Evolutionary conservation across 495 filamentous ascomycete genomes (phyloP), one percentile per base, ranked within the genome.

Genomic region (Immersiella caudata): DNA sequence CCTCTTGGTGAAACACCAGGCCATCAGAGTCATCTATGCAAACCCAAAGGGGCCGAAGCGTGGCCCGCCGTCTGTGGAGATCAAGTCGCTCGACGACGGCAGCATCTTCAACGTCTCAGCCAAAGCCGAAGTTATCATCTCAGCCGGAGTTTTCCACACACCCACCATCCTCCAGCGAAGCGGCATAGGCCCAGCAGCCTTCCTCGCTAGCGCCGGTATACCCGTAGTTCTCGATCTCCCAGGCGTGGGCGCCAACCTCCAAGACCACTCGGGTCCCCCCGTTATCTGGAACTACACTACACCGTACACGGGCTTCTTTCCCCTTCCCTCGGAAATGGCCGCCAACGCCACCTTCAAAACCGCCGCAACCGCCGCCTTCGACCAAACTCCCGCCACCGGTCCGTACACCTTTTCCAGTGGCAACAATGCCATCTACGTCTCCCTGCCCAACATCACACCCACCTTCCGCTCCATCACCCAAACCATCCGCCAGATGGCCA

Each of bases 111-210:
- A 71, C 67, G 40, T 69, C 2, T 71, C 70, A 0, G 65, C 67
- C 33, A 65, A 59, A 16, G 62, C 24, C 14, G 68, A 69, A 22
- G 59, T 61, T 20, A 46, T 61, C 27, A 46, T 61, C 29, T 36
- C 59, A 3, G 59, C 59, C 2, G 59, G 59, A 8, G 65, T 46
- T 3, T 75, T 86, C 50, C 76, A 81, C 27, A 79, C 81, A 14
- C 84, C 84, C 0, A 20, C 59, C 6, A 61, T 61, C 35, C n/a
- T 61, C 16, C 59, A 61, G 29, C 27, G 59, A 2, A 61, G 59
- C 20, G 59, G 59, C 0, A n/a, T 61, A 14, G 59, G 59, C 7
- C 1, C 16, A 33, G 35, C 27, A 2, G 6, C 59, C 3, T 21
- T 61, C 11, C 29, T 61, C 29, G 2, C 12, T 6, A 20, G 1